Evolutionary conservation across 2,329 filamentous ascomycete genomes (phyloP).

Genomic region (Scedosporium apiospermum): DNA sequence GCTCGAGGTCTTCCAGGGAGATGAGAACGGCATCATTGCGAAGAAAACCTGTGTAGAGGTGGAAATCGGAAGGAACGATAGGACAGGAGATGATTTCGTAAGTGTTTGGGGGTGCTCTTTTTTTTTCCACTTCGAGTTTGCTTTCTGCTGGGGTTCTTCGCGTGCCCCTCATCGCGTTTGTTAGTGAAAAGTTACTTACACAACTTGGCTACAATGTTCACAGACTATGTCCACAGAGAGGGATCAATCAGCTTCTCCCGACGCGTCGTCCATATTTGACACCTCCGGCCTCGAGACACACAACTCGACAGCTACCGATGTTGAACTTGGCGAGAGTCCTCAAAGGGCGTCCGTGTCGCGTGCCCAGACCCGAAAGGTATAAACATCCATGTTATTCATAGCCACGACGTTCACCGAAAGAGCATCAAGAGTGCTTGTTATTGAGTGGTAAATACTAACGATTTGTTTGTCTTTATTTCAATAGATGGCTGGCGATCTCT

Average conservation of each 20-base stretch:
- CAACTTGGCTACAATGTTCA: not conserved
- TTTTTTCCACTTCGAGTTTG: not conserved
- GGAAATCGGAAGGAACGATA: not conserved
- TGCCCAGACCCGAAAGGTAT: constrained; percentile 9
- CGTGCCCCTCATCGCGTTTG: not conserved
- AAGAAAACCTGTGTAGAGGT: constrained; percentile 2
- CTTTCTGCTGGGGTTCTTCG: not conserved
- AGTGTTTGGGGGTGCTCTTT: not conserved
- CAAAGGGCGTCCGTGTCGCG: constrained; percentile 1
- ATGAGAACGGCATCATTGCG: not conserved
- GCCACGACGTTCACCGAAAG: not conserved
- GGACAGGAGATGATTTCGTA: not conserved
- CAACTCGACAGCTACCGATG: not conserved
- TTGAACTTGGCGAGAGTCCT: not conserved
- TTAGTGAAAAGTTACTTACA: not conserved
- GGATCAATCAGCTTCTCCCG: constrained; percentile 17
- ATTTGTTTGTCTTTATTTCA: not conserved
- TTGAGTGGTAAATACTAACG: constrained; percentile 2
- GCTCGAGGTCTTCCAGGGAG: not conserved
- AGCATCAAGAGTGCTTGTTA: not conserved
- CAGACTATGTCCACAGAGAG: not conserved
- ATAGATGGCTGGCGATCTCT: constrained; percentile 56
- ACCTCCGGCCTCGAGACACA: constrained; percentile 1
- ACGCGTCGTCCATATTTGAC: constrained; percentile 41
- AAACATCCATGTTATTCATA: constrained; percentile 26